phyloP scores from a whole-genome alignment of 148 eudicot species.

The Salicornia ramosissima region DNA sequence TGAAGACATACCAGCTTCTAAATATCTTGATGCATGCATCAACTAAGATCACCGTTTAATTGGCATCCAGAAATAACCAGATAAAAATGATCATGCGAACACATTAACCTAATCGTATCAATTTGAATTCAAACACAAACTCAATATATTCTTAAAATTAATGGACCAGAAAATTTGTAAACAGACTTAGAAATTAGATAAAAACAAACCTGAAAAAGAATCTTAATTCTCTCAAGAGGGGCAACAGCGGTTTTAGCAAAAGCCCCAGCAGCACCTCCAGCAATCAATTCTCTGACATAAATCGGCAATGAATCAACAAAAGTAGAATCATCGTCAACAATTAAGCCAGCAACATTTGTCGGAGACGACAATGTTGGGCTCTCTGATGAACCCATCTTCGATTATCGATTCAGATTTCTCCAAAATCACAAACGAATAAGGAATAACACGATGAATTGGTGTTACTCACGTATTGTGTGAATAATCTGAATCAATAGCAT shows the following conservation, averaged over 20 bases:
- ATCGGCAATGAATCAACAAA: constrained; percentile 62
- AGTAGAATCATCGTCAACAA: constrained; percentile 43
- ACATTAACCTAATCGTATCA: not conserved
- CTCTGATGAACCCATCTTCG: constrained; percentile 63
- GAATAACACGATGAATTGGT: not conserved
- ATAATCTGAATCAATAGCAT: not conserved
- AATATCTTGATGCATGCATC: not conserved
- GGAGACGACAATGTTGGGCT: constrained; percentile 49
- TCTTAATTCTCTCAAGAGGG: constrained; percentile 90
- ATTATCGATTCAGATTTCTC: not conserved
- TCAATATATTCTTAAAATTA: not conserved
- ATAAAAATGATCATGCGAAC: not conserved
- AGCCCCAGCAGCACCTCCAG: constrained; percentile 96
- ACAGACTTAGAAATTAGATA: no score
- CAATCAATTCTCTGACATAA: constrained; percentile 84
- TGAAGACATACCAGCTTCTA: not conserved
- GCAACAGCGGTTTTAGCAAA: constrained; percentile 91
- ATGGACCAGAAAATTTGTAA: no score
- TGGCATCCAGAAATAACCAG: not conserved
- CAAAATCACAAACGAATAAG: not conserved
- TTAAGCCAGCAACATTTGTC: constrained; percentile 44
- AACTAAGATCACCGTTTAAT: not conserved
- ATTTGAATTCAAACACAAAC: not conserved
- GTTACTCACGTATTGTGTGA: not conserved
- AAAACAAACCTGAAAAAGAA: constrained; percentile 56